These are phyloP conservation scores for Malus hybrid DNA, from an alignment of 331 rosid species.

Conservation along the genomic window DNA sequence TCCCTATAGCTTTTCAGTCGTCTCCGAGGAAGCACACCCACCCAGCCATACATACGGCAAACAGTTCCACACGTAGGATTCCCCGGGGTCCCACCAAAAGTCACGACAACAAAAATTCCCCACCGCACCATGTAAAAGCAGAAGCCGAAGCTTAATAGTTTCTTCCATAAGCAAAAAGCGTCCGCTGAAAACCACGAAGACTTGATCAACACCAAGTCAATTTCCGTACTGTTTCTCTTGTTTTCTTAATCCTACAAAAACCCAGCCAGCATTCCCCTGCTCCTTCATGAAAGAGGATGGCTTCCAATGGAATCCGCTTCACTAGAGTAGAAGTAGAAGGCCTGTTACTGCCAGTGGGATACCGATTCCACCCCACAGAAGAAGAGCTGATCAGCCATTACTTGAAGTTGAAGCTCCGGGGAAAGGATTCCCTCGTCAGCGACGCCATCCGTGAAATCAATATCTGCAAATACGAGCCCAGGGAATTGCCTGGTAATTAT, in stretches of 20 bases:
- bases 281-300: background rate
- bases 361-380: conserved; percentile 64
- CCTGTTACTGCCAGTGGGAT: background rate
- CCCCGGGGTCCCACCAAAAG: background rate
- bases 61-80: background rate
- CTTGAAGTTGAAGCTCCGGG: conserved; percentile 30
- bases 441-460: conserved; percentile 34
- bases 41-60: background rate
- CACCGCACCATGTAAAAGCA: background rate
- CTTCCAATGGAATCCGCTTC: background rate
- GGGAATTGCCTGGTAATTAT: conserved; percentile 41
- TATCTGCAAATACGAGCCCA: conserved; percentile 43
- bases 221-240: background rate
- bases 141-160: background rate
- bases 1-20: too few species aligned
- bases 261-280: background rate
- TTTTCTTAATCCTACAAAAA: too few species aligned
- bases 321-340: background rate
- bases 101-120: background rate
- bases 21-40: background rate
- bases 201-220: background rate
- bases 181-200: background rate
- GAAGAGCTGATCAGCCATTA: conserved; percentile 45
- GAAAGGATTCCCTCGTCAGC: background rate
- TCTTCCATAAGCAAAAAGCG: background rate